Evolutionary conservation across 768 basidiomycete species (phyloP), one percentile per base, ranked within the genome.

Genomic region (Suillus bovinus): DNA sequence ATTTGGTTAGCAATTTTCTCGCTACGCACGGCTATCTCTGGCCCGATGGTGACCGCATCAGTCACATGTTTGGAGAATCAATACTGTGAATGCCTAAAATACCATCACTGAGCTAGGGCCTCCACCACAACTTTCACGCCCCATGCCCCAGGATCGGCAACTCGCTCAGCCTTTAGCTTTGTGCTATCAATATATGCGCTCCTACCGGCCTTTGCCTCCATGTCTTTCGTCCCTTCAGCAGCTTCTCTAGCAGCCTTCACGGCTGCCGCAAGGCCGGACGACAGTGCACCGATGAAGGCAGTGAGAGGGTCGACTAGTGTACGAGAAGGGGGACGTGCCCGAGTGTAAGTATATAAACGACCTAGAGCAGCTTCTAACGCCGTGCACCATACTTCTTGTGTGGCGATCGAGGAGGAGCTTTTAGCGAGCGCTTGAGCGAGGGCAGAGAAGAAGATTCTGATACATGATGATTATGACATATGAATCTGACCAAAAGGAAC

Each of bases 221-320:
- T 73, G 60, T 91, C 78, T 67, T 80, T 88, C 5, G 95, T 97
- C 56, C 75, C 77, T 65, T 91, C 89, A 8, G 94, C 89, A 2
- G 91, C 93, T 6, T 80, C 74, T 16, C 74, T 76, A 0, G 87
- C 91, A 0, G 84, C 85, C 58, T 76, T 74, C 44, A 89, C 86
- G 0, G 93, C 90, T 3, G 70, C 73, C 0, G 70, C 73, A 27
- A 87, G 76, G 61, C 81, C 80, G 31, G 60, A 60, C 24, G 73
- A 68, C 49, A 70, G 61, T 13, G 65, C 67, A 42, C 75, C 71
- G 47, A 90, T 80, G 73, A 96, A 96, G 2, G 91, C 90, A 42
- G 85, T 81, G 24, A 98, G 82, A n/a, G 95, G 94, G 76, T 98
- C 95, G n/a, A 98, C 83, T 39, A 98, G 86, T 9, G 95, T 97